Percentiles rank a stretch among this genome's conserved stretches.
These are phyloP conservation scores for Peronospora tabacina DNA, from an alignment of 352 stramenopile genomes.

Conservation along the genomic window DNA sequence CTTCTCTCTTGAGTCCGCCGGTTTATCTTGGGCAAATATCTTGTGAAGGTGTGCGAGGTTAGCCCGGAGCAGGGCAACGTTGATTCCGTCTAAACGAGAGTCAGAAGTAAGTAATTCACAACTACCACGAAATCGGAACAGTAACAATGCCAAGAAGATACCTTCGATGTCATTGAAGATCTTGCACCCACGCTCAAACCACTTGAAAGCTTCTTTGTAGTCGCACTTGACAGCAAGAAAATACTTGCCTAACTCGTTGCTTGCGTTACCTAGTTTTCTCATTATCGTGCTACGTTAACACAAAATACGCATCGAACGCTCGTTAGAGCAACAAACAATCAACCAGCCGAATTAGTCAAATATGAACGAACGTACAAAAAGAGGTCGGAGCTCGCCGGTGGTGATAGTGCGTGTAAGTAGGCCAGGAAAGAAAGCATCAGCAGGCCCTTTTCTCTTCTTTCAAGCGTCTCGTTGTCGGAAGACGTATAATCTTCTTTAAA, in stretches of 20 bases:
- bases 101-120: neutral
- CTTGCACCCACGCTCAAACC: slow-evolving; percentile 73
- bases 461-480: slow-evolving; percentile 5
- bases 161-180: slow-evolving; percentile 81
- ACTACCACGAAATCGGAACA: neutral
- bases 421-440: slow-evolving; percentile 53
- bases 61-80: slow-evolving; percentile 68
- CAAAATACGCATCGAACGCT: slow-evolving; percentile 3
- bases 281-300: slow-evolving; percentile 52
- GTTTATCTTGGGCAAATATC: slow-evolving; percentile 63
- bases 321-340: slow-evolving; percentile 11
- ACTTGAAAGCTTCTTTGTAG: slow-evolving; percentile 52
- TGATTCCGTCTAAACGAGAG: slow-evolving; percentile 46
- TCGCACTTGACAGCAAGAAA: slow-evolving; percentile 38
- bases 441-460: slow-evolving; percentile 24
- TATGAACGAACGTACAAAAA: slow-evolving; percentile 72
- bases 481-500: slow-evolving; percentile 3
- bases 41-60: slow-evolving; percentile 84
- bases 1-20: slow-evolving; percentile 24
- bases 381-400: slow-evolving; percentile 58
- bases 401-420: slow-evolving; percentile 58
- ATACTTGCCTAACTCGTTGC: slow-evolving; percentile 78
- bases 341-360: neutral
- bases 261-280: slow-evolving; percentile 84
- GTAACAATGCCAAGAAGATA: slow-evolving; percentile 8